These are phyloP conservation scores for Metschnikowia aberdeeniae DNA, from an alignment of 805 yeast genomes.

Conservation along the genomic window DNA sequence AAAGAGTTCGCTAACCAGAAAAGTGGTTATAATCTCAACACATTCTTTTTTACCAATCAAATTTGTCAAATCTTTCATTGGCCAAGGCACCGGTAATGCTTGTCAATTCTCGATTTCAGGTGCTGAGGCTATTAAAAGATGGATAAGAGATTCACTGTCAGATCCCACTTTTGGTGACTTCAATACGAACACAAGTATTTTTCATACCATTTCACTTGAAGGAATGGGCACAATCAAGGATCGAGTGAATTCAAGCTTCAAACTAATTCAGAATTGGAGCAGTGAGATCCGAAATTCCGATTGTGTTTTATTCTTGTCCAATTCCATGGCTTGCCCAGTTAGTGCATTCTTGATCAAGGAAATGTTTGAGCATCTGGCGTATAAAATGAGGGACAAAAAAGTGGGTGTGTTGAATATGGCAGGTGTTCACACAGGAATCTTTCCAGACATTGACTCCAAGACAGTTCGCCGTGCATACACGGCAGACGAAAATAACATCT, in stretches of 20 bases:
- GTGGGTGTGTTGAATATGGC: conserved; percentile 36
- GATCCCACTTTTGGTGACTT: neutral
- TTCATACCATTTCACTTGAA: conserved; percentile 38
- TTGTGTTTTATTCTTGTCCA: conserved; percentile 30
- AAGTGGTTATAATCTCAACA: conserved; percentile 31
- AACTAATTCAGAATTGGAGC: conserved; percentile 33
- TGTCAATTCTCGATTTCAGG: conserved; percentile 3
- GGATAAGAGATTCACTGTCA: neutral
- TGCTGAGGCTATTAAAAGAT: neutral
- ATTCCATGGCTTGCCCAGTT: conserved; percentile 32
- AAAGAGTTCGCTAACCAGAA: conserved; percentile 6
- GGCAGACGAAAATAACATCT: conserved; percentile 31
- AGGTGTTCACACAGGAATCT: conserved; percentile 33
- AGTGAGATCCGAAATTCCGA: conserved; percentile 26
- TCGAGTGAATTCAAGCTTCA: conserved; percentile 23
- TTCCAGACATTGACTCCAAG: conserved; percentile 29
- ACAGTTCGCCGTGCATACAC: conserved; percentile 37
- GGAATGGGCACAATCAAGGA: conserved; percentile 35
- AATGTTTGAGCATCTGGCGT: conserved; percentile 12
- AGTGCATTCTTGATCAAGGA: conserved; percentile 27
- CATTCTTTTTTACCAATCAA: conserved; percentile 41
- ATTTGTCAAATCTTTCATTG: conserved; percentile 33
- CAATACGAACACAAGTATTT: conserved; percentile 17
- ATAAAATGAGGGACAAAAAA: conserved; percentile 15
- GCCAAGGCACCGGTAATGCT: conserved; percentile 37